Conservation (phyloP, 768 basidiomycete genomes). For the Mrakia frigida region DNA sequence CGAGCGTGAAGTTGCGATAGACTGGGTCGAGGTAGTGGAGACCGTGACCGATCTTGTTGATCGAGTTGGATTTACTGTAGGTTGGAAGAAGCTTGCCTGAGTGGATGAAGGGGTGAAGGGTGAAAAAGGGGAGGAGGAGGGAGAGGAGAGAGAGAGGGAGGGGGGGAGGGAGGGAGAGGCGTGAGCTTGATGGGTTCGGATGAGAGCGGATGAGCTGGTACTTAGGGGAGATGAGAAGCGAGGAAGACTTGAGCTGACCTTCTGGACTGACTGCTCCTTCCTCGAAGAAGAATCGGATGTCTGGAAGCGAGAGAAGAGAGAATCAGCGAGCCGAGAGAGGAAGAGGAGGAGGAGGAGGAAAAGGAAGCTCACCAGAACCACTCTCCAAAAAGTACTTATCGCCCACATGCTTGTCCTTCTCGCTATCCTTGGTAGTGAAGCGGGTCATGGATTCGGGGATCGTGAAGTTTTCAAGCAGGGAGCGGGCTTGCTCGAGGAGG, state of each 20-base stretch:
- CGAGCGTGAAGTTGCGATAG: constrained; percentile 72
- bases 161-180: too few species aligned
- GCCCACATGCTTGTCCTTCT: constrained; percentile 61
- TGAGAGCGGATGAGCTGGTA: not conserved
- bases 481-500: constrained; percentile 64
- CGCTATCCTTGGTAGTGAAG: constrained; percentile 70
- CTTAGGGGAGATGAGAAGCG: not conserved
- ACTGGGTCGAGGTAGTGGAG: constrained; percentile 78
- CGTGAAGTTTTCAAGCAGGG: constrained; percentile 72
- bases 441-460: constrained; percentile 79
- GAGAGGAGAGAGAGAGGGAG: not conserved
- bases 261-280: constrained; percentile 68
- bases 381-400: constrained; percentile 81
- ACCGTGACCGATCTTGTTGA: constrained; percentile 77
- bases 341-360: too few species aligned
- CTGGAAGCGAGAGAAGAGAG: constrained; percentile 48
- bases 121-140: not conserved
- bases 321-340: too few species aligned
- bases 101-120: not conserved
- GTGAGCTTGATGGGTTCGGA: not conserved
- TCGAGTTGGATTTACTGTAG: constrained; percentile 56
- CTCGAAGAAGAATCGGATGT: constrained; percentile 92
- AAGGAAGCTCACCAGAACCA: too few species aligned
- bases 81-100: constrained; percentile 56
- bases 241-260: not conserved